Base-by-base conservation (phyloP, 2,329 filamentous ascomycete species). In the Venturia carpophila region DNA sequence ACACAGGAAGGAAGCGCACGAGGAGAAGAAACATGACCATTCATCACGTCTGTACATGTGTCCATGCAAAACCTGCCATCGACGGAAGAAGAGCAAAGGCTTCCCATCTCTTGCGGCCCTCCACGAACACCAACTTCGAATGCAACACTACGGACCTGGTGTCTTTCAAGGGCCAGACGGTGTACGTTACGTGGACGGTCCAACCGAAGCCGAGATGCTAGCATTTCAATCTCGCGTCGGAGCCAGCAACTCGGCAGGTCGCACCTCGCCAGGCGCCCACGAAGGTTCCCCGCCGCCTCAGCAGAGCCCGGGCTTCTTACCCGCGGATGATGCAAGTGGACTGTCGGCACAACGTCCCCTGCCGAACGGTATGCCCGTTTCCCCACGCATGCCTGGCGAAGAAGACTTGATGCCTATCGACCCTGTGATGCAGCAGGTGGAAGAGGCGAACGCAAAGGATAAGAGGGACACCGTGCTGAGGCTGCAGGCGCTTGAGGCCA, bases 21-120 rank as follows among this genome's bases (percentile, higher is more conserved):
- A 67, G n/a, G 39, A 68, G 15, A 68, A 67, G 63, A 66, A 61
- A 47, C 68, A 70, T 39, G 68, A 70, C 62, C 69, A 70, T 56
- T 64, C 60, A n/a, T 65, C 67, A 15, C 67, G 68, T 58, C 15
- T 67, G 21, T 69, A 69, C 63, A 63, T 64, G 19, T 70, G 68
- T 64, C 66, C 68, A 1, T 62, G 65, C 17, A 69, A 68, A 61
- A 43, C 58, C 6, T 70, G 68, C 56, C 67, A 66, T 64, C 43
- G 69, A 39, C 61, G 65, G 37, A 70, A 70, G 65, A 69, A 67
- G 65, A 67, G 64, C 15, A 69, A 68, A 61, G 69, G 68, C 1
- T 70, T 70, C 61, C 64, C 66, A 3, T 70, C 67, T 13, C 37
- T 68, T 15, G 41, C 66, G n/a, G 67, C 67, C 5, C 52, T 70